Percentiles rank a stretch among this genome's conserved stretches.
phyloP scores from a whole-genome alignment of 176 grass and related monocot genomes.

The Luzula sylvatica region DNA sequence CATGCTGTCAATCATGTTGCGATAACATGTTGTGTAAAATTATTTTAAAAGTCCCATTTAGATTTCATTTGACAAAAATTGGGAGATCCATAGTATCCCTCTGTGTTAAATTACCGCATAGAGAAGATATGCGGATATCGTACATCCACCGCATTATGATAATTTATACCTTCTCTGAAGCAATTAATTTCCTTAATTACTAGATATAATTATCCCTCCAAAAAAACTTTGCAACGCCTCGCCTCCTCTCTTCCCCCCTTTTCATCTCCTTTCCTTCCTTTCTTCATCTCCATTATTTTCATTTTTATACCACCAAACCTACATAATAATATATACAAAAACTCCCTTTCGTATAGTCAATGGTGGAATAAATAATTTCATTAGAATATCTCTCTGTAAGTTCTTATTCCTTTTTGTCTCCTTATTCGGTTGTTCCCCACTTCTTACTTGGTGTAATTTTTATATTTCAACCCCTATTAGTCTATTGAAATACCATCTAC shows the following conservation, averaged over 20 bases:
- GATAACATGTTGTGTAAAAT: too few relatives aligned
- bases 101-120: not conserved
- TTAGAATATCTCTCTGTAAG: slow-evolving; percentile 6
- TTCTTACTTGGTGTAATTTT: too few relatives aligned
- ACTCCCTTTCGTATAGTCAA: slow-evolving; percentile 4
- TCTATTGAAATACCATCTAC: not conserved
- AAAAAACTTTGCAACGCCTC: slow-evolving; percentile 10
- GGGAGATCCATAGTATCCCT: too few relatives aligned
- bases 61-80: too few relatives aligned
- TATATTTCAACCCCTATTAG: too few relatives aligned
- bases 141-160: not conserved
- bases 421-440: too few relatives aligned
- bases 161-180: not conserved
- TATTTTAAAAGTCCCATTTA: too few relatives aligned
- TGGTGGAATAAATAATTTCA: slow-evolving; percentile 1
- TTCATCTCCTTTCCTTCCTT: not conserved
- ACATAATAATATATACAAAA: slow-evolving; percentile 7
- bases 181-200: slow-evolving; percentile 24
- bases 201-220: slow-evolving; percentile 6
- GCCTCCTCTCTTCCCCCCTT: not conserved
- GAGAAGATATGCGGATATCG: not conserved
- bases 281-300: slow-evolving; percentile 12
- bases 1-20: too few relatives aligned
- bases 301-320: not conserved
- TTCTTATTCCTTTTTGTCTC: not conserved